phyloP scores from a whole-genome alignment of 1,284 basidiomycete species.

The Naganishia sp. region DNA sequence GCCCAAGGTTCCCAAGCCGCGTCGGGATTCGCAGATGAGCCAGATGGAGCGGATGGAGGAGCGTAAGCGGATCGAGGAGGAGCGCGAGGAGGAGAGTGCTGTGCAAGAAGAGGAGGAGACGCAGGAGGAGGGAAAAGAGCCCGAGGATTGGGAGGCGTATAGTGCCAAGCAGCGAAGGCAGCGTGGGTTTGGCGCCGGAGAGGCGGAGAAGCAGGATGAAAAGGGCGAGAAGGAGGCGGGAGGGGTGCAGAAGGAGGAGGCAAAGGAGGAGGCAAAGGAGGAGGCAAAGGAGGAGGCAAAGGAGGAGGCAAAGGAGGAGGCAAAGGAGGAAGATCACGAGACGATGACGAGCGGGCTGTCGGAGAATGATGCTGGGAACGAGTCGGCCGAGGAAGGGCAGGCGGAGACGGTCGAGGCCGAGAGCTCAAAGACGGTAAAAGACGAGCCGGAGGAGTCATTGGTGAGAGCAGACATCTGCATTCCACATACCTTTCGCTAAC shows the following conservation, averaged over 20 bases:
- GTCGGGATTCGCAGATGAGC: slow-evolving; percentile 33
- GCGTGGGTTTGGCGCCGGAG: slow-evolving; percentile 42
- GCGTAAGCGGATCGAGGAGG: slow-evolving; percentile 8
- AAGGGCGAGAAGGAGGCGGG: not conserved
- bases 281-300: slow-evolving; percentile 2
- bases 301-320: slow-evolving; percentile 2
- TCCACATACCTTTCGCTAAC: not conserved
- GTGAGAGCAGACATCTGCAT: not conserved
- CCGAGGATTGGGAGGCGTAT: slow-evolving; percentile 44
- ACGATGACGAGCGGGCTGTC: slow-evolving; percentile 18
- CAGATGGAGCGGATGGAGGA: slow-evolving; percentile 21
- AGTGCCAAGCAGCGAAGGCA: slow-evolving; percentile 38
- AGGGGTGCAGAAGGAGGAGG: not conserved
- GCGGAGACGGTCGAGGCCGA: slow-evolving; percentile 14
- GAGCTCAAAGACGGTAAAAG: not conserved
- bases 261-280: slow-evolving; percentile 20
- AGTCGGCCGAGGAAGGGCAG: slow-evolving; percentile 12
- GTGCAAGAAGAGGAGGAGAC: slow-evolving; percentile 31
- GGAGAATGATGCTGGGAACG: slow-evolving; percentile 12
- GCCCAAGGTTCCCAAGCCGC: slow-evolving; percentile 36
- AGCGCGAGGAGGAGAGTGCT: slow-evolving; percentile 20
- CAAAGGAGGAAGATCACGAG: slow-evolving; percentile 34
- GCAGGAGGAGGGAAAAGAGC: slow-evolving; percentile 32
- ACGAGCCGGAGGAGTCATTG: not conserved
- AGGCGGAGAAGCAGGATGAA: slow-evolving; percentile 4